Base-by-base conservation (phyloP, 306 rosid genomes). In the Acacia confusa region DNA sequence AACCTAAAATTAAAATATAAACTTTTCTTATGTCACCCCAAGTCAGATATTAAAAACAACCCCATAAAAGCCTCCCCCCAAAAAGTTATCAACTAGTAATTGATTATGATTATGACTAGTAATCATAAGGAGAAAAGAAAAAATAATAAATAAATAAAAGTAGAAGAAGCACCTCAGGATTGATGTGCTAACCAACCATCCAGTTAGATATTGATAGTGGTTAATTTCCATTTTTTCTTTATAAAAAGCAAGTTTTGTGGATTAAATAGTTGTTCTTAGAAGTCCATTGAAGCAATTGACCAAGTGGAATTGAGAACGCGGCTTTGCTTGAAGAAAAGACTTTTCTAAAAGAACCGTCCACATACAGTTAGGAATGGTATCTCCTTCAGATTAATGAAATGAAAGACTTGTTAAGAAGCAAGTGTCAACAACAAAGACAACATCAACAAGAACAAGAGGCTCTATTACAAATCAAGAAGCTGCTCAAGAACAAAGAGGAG, bases 311-410 rank as follows among this genome's bases (percentile, higher is more conserved):
- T 36, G 66, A 30, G 57, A n/a, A 19, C 25, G 7, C 8, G 64
- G 15, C 64, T 55, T 28, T 69, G 74, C 40, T 65, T 30, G 10
- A 14, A 11, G n/a, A 64, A 61, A 32, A 81, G 76, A 34, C 13
- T 69, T 80, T 72, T 82, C 64, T 75, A 72, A 57, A 81, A 83
- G 82, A 53, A 57, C 67, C 81, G 76, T 73, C 53, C 50, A 75
- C 53, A 50, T 81, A 50, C 80, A 72, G 30, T 79, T 74, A 83
- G 90, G 88, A 83, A 88, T 85, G 90, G 88, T 85, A 88, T 88
- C 91, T 83, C 88, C 82, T 83, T 87, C 88, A 88, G 71, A 89
- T 88, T 86, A 87, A 89, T 84, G 86, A 78, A 79, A 85, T 86
- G 86, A 79, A 79, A 85, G 77, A 55, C 83, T 68, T 77, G 38